These are phyloP conservation scores for Otatea glauca DNA, from an alignment of 176 grass and related monocot genomes.

Conservation along the genomic window DNA sequence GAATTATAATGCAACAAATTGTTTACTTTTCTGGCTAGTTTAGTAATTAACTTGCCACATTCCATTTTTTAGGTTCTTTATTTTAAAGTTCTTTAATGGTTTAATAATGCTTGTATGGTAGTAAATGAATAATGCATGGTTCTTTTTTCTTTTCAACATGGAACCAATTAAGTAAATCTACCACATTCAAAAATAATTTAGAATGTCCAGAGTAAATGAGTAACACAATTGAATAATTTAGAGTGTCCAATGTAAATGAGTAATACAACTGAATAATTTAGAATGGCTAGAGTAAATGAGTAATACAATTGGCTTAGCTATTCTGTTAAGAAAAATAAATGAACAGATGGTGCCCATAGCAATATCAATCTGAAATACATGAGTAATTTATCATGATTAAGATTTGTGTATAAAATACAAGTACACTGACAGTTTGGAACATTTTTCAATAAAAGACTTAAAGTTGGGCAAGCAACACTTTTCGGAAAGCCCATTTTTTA, in stretches of 20 bases:
- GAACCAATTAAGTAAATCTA: background rate
- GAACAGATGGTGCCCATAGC: background rate
- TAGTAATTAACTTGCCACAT: background rate
- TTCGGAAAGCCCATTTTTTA: background rate
- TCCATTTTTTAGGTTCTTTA: background rate
- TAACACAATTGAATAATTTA: background rate
- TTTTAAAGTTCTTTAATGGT: constrained; percentile 1
- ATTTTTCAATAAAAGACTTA: background rate
- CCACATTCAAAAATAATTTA: background rate
- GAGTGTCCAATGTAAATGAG: background rate
- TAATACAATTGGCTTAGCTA: background rate
- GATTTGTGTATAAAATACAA: background rate
- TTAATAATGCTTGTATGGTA: background rate
- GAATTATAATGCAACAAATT: background rate
- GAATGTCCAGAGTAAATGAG: background rate
- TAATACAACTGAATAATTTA: background rate
- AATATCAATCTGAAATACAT: constrained; percentile 5
- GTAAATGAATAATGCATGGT: background rate
- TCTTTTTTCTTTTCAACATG: background rate
- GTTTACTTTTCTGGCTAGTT: background rate
- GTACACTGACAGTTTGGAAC: background rate
- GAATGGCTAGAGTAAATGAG: background rate
- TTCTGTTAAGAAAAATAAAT: background rate
- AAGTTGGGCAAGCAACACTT: background rate
- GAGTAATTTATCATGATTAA: background rate